Evolutionary conservation across 1,284 basidiomycete species (phyloP).

Genomic region (Ustanciosporium gigantosporum): DNA sequence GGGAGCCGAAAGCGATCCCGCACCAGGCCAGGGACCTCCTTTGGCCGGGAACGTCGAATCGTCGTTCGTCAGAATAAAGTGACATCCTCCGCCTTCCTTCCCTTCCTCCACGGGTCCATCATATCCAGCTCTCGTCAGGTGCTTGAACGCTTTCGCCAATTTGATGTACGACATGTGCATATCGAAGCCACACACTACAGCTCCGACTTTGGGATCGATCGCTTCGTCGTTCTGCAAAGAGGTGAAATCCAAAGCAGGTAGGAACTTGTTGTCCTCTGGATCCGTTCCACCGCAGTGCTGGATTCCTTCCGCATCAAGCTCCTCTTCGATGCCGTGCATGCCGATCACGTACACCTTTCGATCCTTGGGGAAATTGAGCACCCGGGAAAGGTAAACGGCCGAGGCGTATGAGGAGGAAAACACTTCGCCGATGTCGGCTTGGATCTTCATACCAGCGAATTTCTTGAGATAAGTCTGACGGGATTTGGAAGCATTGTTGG

Average conservation of each 20-base stretch:
- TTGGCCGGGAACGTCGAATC: constrained; percentile 85
- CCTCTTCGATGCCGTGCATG: constrained; percentile 88
- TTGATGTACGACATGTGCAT: constrained; percentile 74
- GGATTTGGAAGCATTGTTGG: constrained; percentile 97
- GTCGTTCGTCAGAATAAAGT: constrained; percentile 89
- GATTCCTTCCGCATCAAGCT: constrained; percentile 81
- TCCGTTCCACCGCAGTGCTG: constrained; percentile 82
- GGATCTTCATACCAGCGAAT: constrained; percentile 84
- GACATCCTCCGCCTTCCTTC: constrained; percentile 74
- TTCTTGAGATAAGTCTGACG: constrained; percentile 82
- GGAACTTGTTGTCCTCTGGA: constrained; percentile 76
- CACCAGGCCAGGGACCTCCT: constrained; percentile 76
- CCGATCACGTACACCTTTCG: constrained; percentile 97
- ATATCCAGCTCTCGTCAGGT: constrained; percentile 66
- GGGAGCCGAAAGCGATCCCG: constrained; percentile 81
- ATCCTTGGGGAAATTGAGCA: constrained; percentile 82
- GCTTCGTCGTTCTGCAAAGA: constrained; percentile 65
- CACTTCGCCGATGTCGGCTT: constrained; percentile 81
- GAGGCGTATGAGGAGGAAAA: constrained; percentile 93
- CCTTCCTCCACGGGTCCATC: constrained; percentile 36
- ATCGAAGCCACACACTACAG: constrained; percentile 80
- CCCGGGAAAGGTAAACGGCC: constrained; percentile 86
- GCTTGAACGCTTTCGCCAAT: constrained; percentile 88
- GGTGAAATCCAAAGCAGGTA: constrained; percentile 72
- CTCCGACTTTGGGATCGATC: constrained; percentile 78